Conservation (phyloP, 345 rosid genomes). For the Gynandropsis gynandra region DNA sequence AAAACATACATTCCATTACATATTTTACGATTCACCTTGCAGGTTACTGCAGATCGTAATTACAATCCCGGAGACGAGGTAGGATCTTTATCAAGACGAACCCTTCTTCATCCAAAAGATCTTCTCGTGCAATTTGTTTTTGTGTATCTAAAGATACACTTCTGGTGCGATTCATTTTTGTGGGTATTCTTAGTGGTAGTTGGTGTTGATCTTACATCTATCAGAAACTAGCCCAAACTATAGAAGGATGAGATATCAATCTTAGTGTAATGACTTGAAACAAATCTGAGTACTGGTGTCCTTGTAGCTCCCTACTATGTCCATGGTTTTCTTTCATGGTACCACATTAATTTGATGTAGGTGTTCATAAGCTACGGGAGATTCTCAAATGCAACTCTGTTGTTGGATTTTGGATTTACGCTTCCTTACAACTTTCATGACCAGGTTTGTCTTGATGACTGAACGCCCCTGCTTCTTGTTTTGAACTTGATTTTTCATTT, state of each 20-base stretch:
- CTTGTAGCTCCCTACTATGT: too few relatives aligned
- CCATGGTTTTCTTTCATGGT: not conserved
- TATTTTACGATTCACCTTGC: conserved; percentile 24
- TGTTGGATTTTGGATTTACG: conserved; percentile 77
- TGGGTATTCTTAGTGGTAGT: too few relatives aligned
- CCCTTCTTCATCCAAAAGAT: not conserved
- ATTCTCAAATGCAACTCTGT: conserved; percentile 62
- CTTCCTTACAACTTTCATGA: conserved; percentile 59
- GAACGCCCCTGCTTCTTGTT: too few relatives aligned
- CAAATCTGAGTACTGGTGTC: too few relatives aligned
- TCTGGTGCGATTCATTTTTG: too few relatives aligned
- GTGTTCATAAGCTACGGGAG: conserved; percentile 67
- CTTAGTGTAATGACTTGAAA: too few relatives aligned
- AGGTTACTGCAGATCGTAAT: conserved; percentile 71
- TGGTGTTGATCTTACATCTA: too few relatives aligned
- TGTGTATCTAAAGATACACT: not conserved
- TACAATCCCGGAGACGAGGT: conserved; percentile 82
- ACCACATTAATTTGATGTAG: conserved; percentile 24
- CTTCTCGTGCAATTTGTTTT: not conserved
- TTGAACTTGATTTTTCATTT: conserved; percentile 17
- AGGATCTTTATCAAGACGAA: conserved; percentile 12
- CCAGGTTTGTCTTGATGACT: conserved; percentile 60
- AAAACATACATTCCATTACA: conserved; percentile 11
- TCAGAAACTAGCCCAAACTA: too few relatives aligned
- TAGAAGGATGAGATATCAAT: too few relatives aligned